phyloP scores from a whole-genome alignment of 768 basidiomycete genomes.

The Calocera viscosa region DNA sequence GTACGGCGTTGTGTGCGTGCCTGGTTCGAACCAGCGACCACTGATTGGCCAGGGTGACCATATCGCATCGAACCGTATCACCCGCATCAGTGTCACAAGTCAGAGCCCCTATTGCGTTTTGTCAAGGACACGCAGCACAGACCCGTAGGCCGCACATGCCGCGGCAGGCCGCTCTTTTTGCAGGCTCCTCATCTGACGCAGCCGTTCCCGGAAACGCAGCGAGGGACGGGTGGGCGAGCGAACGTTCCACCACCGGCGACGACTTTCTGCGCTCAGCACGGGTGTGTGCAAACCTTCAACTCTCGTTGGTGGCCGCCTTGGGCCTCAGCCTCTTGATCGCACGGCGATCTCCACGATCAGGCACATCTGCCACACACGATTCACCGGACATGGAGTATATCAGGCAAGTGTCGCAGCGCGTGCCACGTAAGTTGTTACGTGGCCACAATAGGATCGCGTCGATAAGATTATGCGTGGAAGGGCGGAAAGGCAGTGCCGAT shows the following conservation, averaged over 20 bases:
- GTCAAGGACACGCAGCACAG: background rate
- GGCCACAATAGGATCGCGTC: background rate
- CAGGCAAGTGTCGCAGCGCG: background rate
- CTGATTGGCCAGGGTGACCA: background rate
- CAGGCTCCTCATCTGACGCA: no score
- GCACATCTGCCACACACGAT: background rate
- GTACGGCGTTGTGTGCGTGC: background rate
- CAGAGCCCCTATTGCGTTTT: no score
- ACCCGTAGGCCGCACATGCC: no score
- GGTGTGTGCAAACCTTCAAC: background rate
- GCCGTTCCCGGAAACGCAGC: no score
- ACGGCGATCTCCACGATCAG: background rate
- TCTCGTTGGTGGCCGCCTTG: background rate
- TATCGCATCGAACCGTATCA: background rate
- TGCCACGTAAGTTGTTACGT: background rate
- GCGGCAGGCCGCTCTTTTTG: no score
- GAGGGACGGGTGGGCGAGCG: no score
- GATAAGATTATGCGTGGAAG: background rate
- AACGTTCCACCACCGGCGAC: no score
- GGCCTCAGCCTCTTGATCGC: background rate
- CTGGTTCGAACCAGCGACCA: background rate
- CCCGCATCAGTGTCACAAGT: background rate
- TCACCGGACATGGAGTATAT: background rate
- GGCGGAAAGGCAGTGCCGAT: background rate
- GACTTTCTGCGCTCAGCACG: no score